A percentile compares a stretch with the other conserved stretches of the same genome.
Evolutionary conservation across 2,329 filamentous ascomycete species (phyloP).

Genomic region (Diplocarpon rosae): DNA sequence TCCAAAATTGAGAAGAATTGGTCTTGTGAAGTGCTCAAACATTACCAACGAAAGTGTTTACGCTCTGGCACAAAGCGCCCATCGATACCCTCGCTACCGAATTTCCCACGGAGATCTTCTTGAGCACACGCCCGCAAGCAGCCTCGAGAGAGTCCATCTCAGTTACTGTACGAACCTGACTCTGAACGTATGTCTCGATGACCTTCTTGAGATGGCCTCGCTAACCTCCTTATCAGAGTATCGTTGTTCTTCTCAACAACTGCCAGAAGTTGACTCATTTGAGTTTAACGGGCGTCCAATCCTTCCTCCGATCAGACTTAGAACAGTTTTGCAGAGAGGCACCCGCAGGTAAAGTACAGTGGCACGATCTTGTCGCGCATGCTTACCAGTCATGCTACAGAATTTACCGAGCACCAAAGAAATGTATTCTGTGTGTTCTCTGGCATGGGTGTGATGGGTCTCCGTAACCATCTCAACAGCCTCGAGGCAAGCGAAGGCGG

Average conservation of each 20-base stretch:
- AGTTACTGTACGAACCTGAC: constrained; percentile 88
- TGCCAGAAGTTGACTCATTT: constrained; percentile 90
- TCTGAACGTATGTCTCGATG: constrained; percentile 49
- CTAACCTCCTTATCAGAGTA: constrained; percentile 52
- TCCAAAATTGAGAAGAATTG: constrained; percentile 89
- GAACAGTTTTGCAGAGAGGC: constrained; percentile 78
- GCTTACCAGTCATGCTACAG: constrained; percentile 31
- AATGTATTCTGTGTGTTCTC: constrained; percentile 98
- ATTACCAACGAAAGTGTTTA: constrained; percentile 88
- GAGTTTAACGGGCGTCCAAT: constrained; percentile 84
- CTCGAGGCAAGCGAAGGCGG: constrained; percentile 32
- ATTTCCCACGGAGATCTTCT: constrained; percentile 22
- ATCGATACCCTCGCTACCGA: constrained; percentile 2
- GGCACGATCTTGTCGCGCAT: neutral
- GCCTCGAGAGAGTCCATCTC: constrained; percentile 82
- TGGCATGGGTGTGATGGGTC: constrained; percentile 64
- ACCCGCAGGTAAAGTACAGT: constrained; percentile 48
- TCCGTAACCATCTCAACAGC: constrained; percentile 72
- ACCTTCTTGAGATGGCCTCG: neutral
- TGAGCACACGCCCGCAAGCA: constrained; percentile 20
- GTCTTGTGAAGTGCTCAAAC: constrained; percentile 81
- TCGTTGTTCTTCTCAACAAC: constrained; percentile 77
- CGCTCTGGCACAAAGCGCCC: constrained; percentile 58
- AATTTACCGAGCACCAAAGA: constrained; percentile 92
- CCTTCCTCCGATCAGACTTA: constrained; percentile 78